phyloP scores from a whole-genome alignment of 805 yeast species.

The Pachysolen tannophilus region DNA sequence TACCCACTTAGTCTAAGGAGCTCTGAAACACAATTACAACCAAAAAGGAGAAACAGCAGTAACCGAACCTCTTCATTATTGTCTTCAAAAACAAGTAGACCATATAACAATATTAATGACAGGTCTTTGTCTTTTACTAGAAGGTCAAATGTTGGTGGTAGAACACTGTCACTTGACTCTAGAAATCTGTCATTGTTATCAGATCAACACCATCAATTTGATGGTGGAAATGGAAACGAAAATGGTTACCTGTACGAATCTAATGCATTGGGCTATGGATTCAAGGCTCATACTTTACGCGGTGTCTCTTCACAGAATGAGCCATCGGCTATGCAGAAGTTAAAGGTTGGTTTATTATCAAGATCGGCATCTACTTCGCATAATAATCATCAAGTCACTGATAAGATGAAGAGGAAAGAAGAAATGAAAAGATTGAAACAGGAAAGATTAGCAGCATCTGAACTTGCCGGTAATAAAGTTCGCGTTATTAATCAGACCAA shows the following conservation, averaged over 20 bases:
- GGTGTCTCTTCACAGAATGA: constrained; percentile 13
- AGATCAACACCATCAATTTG: not conserved
- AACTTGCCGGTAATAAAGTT: constrained; percentile 11
- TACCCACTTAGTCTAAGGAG: too few relatives aligned
- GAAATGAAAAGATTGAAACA: constrained; percentile 16
- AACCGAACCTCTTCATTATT: not conserved
- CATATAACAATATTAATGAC: not conserved
- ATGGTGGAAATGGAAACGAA: not conserved
- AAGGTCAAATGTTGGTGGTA: constrained; percentile 1
- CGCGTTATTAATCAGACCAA: not conserved
- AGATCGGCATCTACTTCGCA: constrained; percentile 2
- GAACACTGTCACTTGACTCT: constrained; percentile 10
- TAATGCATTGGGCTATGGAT: constrained; percentile 21
- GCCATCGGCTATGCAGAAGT: constrained; percentile 9
- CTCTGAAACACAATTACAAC: not conserved
- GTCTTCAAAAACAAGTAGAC: not conserved
- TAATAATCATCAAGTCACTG: too few relatives aligned
- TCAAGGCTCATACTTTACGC: constrained; percentile 21
- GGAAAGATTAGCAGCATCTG: constrained; percentile 16
- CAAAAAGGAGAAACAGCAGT: not conserved
- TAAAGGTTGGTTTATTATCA: constrained; percentile 8
- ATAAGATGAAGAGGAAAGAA: constrained; percentile 16
- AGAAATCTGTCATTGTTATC: constrained; percentile 11
- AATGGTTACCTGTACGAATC: constrained; percentile 14
- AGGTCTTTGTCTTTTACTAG: constrained; percentile 1